These are phyloP conservation scores for Fagopyrum esculentum DNA, from an alignment of 148 eudicot species.

Conservation along the genomic window DNA sequence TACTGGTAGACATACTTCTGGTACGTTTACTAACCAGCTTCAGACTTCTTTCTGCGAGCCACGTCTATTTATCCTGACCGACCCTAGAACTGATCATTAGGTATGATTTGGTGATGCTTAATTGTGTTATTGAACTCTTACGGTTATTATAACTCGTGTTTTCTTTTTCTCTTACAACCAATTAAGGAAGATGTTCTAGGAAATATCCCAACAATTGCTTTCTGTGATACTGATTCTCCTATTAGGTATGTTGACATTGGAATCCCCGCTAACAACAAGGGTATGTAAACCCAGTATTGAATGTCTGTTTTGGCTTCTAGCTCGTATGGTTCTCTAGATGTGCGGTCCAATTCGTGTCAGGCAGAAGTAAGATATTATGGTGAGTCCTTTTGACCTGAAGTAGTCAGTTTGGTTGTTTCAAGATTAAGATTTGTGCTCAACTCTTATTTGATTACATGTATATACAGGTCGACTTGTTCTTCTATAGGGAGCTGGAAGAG, in stretches of 20 bases:
- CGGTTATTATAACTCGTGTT: not conserved
- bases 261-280: conserved; percentile 78
- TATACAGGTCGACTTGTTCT: conserved; percentile 70
- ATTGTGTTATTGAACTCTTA: not conserved
- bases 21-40: conserved; percentile 70
- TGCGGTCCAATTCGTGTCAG: conserved; percentile 49
- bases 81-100: conserved; percentile 72
- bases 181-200: conserved; percentile 67
- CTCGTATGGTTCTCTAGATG: conserved; percentile 73
- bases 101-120: conserved; percentile 12
- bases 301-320: conserved; percentile 64
- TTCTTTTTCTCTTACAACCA: conserved; percentile 32
- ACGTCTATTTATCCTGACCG: conserved; percentile 60
- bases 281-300: conserved; percentile 58
- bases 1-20: conserved; percentile 81
- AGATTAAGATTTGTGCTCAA: too few species aligned
- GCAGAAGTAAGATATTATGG: conserved; percentile 73
- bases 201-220: conserved; percentile 69
- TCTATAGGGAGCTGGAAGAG: conserved; percentile 80
- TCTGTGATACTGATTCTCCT: conserved; percentile 74
- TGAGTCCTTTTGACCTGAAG: conserved; percentile 7
- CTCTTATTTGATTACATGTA: not conserved
- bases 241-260: conserved; percentile 70
- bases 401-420: not conserved
- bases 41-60: conserved; percentile 73